Evolutionary conservation across 495 filamentous ascomycete genomes (phyloP).

Genomic region (Daldinia vernicosa): DNA sequence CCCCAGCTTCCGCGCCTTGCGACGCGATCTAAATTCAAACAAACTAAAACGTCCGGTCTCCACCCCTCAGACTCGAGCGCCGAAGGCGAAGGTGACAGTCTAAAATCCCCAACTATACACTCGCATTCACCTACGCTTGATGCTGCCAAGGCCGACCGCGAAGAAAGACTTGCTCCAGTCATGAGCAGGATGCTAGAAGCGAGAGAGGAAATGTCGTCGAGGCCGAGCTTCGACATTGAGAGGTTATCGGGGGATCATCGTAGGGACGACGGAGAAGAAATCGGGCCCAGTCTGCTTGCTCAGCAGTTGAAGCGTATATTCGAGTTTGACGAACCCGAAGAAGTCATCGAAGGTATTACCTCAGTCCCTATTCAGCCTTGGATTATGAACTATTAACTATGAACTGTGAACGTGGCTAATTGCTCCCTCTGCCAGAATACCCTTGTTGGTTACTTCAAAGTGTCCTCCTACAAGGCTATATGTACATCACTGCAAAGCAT

Average conservation of each 20-base stretch:
- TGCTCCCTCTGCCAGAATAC: conserved; percentile 68
- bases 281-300: conserved; percentile 63
- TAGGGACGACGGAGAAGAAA: conserved; percentile 48
- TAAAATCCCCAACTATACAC: conserved; percentile 18
- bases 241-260: conserved; percentile 50
- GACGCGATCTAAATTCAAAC: conserved; percentile 50
- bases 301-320: conserved; percentile 87
- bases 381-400: conserved; percentile 5
- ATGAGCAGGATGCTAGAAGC: conserved; percentile 87
- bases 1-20: conserved; percentile 56
- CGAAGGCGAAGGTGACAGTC: conserved; percentile 26
- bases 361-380: background rate
- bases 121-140: conserved; percentile 38
- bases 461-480: conserved; percentile 90
- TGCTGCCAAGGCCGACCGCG: conserved; percentile 43
- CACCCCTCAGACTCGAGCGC: conserved; percentile 30
- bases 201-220: conserved; percentile 68
- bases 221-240: conserved; percentile 63
- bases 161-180: conserved; percentile 66
- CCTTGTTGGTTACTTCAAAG: conserved; percentile 94
- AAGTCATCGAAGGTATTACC: conserved; percentile 76
- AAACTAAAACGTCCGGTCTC: conserved; percentile 39
- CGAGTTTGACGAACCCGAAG: conserved; percentile 80
- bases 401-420: conserved; percentile 8
- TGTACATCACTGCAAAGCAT: conserved; percentile 94